A percentile compares a stretch with the other conserved stretches of the same genome.
Conservation (phyloP, 139 green algal species). For the Dunaliella primolecta region DNA sequence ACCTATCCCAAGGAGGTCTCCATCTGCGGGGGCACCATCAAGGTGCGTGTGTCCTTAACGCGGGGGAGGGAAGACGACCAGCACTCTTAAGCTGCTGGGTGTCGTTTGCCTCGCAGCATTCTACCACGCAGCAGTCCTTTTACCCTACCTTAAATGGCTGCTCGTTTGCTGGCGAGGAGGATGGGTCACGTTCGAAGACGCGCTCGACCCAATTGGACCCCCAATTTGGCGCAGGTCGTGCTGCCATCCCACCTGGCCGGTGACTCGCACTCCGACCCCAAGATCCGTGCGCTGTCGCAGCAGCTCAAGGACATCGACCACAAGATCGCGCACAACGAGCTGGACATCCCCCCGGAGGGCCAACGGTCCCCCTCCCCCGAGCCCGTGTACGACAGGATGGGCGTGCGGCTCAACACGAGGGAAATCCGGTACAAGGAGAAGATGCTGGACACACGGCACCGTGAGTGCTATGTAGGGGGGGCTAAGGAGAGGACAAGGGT, state of each 20-base stretch:
- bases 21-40: slow-evolving; percentile 39
- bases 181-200: no score
- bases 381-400: slow-evolving; percentile 88
- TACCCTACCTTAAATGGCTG: not conserved
- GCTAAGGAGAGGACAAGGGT: no score
- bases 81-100: no score
- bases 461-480: slow-evolving; percentile 7
- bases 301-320: slow-evolving; percentile 45
- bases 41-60: slow-evolving; percentile 30
- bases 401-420: slow-evolving; percentile 86
- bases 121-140: not conserved
- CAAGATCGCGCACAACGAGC: slow-evolving; percentile 36
- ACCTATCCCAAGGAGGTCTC: slow-evolving; percentile 49
- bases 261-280: slow-evolving; percentile 40
- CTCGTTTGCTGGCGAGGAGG: no score
- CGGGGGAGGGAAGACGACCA: no score
- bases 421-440: slow-evolving; percentile 71
- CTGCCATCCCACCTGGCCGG: slow-evolving; percentile 45
- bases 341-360: slow-evolving; percentile 58
- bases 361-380: slow-evolving; percentile 87
- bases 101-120: not conserved
- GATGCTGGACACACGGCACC: slow-evolving; percentile 22
- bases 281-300: slow-evolving; percentile 43
- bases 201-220: no score
- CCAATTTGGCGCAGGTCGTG: slow-evolving; percentile 49